Evolutionary conservation across 345 rosid genomes (phyloP).

Genomic region (Excoecaria agallocha): DNA sequence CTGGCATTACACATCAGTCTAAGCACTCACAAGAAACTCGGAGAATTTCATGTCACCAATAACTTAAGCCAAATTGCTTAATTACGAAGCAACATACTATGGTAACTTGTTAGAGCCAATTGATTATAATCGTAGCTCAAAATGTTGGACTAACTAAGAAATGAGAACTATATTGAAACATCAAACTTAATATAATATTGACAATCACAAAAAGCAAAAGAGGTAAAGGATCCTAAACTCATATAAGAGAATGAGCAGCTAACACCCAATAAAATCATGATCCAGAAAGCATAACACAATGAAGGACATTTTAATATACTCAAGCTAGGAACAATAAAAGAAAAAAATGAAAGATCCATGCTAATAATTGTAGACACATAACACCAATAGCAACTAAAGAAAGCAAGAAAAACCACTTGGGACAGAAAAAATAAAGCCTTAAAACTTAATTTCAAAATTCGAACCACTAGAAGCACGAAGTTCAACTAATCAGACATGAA

Average conservation of each 20-base stretch:
- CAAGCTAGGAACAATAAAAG: too few species aligned
- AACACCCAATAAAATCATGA: not conserved
- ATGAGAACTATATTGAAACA: not conserved
- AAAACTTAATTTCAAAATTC: not conserved
- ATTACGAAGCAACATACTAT: not conserved
- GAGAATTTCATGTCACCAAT: not conserved
- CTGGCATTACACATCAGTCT: not conserved
- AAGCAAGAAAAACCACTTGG: not conserved
- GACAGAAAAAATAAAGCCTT: not conserved
- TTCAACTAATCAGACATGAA: constrained; percentile 11
- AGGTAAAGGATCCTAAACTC: not conserved
- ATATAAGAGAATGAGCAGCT: not conserved
- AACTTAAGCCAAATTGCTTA: too few species aligned
- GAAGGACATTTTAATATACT: constrained; percentile 1
- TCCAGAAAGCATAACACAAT: not conserved
- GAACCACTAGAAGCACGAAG: not conserved
- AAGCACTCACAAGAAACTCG: not conserved
- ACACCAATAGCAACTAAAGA: not conserved
- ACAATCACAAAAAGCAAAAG: not conserved
- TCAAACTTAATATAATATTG: not conserved
- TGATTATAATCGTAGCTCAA: not conserved
- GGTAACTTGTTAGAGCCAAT: not conserved
- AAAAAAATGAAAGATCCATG: too few species aligned
- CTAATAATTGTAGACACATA: too few species aligned
- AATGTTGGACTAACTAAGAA: not conserved